Conservation (phyloP, 352 stramenopile species). For the Phytophthora podocarpi region DNA sequence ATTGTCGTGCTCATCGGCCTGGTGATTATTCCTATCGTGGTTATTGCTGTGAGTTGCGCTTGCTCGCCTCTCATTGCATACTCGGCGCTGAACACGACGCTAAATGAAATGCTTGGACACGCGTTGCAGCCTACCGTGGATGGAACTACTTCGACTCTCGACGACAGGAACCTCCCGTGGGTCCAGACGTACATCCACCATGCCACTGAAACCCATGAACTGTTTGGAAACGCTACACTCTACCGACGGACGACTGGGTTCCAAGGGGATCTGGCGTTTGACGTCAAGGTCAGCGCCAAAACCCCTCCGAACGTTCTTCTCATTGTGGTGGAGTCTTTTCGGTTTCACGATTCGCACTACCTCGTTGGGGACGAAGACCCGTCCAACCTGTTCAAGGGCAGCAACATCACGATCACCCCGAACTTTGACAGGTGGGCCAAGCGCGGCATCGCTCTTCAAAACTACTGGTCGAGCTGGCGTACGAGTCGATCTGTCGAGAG, state of each 20-base stretch:
- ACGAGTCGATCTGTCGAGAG: conserved; percentile 61
- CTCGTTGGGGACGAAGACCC: conserved; percentile 45
- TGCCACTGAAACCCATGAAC: conserved; percentile 44
- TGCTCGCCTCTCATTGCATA: conserved; percentile 31
- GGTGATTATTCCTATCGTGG: conserved; percentile 2
- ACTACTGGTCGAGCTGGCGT: conserved; percentile 60
- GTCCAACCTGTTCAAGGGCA: conserved; percentile 34
- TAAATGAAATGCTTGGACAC: conserved; percentile 33
- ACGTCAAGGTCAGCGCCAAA: conserved; percentile 37
- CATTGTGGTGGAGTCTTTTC: conserved; percentile 57
- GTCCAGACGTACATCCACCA: conserved; percentile 32
- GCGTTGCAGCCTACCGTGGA: conserved; percentile 1
- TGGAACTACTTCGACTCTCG: background rate
- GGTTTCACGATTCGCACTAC: conserved; percentile 53
- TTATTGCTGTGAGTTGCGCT: conserved; percentile 6
- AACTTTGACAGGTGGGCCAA: conserved; percentile 55
- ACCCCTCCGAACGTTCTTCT: conserved; percentile 55
- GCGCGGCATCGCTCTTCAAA: conserved; percentile 49
- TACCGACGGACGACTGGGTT: conserved; percentile 27
- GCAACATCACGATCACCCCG: conserved; percentile 35
- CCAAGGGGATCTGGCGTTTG: conserved; percentile 26
- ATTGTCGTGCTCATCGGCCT: conserved; percentile 6
- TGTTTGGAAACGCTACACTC: conserved; percentile 37
- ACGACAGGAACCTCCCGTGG: background rate
- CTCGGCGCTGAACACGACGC: conserved; percentile 29